Base-by-base conservation (phyloP, 2,329 filamentous ascomycete species). In the Coleophoma crateriformis region DNA sequence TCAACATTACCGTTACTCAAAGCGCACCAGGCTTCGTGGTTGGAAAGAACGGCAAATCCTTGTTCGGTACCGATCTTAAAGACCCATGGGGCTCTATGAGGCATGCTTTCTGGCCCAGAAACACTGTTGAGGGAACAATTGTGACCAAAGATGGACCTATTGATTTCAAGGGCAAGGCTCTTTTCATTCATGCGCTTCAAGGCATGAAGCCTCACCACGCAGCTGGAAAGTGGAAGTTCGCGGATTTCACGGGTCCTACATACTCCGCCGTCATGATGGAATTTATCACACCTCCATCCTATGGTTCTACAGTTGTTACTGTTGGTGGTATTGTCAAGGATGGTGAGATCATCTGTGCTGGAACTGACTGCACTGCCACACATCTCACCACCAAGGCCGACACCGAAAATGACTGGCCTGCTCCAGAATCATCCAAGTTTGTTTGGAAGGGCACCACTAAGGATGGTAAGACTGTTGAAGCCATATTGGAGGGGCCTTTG, bases 191-290 rank as follows among this genome's bases (percentile, higher is more conserved):
- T 68, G 91, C 90, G 38, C 74, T 97, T 46, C 94, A 97, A 73
- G 94, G 91, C 67, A 97, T 97, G 92, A 99, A 99, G 79, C 94
- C 94, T 38, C 94, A 99, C 69, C 95, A 99, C 67, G 88, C 90
- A 52, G 91, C 92, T 54, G 84, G 88, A 32, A 83, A 81, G 55
- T 99, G 94, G 94, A 96, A 94, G 71, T 99, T 96, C 73, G 78
- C 82, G 69, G 82, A 91, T 71, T 96, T 96, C 74, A 91, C 97
- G 67, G 85, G 88, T 13, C 86, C 90, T 19, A 89, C 77, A 17
- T 87, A 90, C 72, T 94, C 91, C 27, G 92, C 91, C 27, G 72
- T 95, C 57, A 76, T 97, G 75, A 99, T 99, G 94, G 88, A 97
- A 69, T 99, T 85, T 69, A 95, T 84, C 35, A 99, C 94, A 1